Evolutionary conservation across 257 asterid species (phyloP).

Genomic region (Nicotiana noctiflora): DNA sequence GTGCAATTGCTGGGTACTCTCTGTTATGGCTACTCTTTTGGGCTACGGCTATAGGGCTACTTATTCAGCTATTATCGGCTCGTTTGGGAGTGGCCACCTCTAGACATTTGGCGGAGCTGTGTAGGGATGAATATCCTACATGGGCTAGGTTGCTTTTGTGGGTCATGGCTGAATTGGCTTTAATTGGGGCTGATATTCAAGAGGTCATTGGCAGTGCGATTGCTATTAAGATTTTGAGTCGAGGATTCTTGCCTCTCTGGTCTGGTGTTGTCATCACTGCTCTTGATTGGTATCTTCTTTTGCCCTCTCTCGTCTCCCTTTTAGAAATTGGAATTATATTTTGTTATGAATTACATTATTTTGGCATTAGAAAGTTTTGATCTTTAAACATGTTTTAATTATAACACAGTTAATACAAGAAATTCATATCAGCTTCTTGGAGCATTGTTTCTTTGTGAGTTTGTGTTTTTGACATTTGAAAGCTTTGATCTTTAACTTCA

Average conservation of each 20-base stretch:
- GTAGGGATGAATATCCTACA: conserved; percentile 71
- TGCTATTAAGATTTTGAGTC: conserved; percentile 61
- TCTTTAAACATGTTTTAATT: not conserved
- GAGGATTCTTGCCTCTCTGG: conserved; percentile 61
- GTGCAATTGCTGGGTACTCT: conserved; percentile 78
- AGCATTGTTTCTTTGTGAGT: no score
- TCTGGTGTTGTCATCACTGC: conserved; percentile 74
- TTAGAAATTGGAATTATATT: not conserved
- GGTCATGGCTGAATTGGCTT: conserved; percentile 74
- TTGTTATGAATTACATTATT: not conserved
- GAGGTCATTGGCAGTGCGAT: conserved; percentile 85
- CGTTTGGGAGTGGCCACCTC: conserved; percentile 78
- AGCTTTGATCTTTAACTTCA: not conserved
- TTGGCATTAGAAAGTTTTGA: not conserved
- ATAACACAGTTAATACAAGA: not conserved
- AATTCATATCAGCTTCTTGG: not conserved
- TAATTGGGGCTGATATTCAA: conserved; percentile 76
- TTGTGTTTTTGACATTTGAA: not conserved
- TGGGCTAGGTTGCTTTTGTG: conserved; percentile 72
- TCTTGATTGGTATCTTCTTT: conserved; percentile 47
- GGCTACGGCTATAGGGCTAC: conserved; percentile 74
- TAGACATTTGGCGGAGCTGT: conserved; percentile 65
- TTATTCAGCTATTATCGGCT: conserved; percentile 68
- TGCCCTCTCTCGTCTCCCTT: not conserved
- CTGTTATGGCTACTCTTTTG: conserved; percentile 70